Evolutionary conservation across 1,284 basidiomycete species (phyloP), one percentile per base, ranked within the genome.

Genomic region (Trichosporon ovoides): DNA sequence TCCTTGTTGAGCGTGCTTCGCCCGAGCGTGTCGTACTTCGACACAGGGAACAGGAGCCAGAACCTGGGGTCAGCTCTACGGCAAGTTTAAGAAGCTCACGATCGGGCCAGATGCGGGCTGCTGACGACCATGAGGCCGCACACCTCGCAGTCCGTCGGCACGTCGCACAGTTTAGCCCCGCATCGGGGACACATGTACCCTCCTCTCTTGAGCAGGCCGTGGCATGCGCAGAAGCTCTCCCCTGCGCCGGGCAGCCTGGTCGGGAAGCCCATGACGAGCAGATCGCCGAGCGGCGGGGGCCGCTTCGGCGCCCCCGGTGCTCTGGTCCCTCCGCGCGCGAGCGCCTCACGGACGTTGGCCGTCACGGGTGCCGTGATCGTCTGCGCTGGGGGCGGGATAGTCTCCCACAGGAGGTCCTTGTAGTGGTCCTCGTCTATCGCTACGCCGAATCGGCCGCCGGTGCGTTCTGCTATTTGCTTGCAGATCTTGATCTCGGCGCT

Each of bases 211-310:
- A 97, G 80, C 62, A 91, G 85, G 3, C 89, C 89, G 74, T 99
- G 95, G 72, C 95, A 99, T 1, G 87, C 91, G 71, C 95, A 99
- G 19, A 96, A 81, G 52, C 87, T 87, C 10, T 88, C 85, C 18
- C 87, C 85, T 0, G 89, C 87, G 0, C 87, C 87, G 0, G 89
- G 89, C n/a, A 96, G 80, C 46, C 91, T 85, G 14, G 88, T 91
- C 0, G 92, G 96, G 76, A 99, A 99, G 3, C 95, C 95, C 93
- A 99, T 98, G 81, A 96, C 88, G 86, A 99, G 94, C 38, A 99
- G 80, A 76, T 98, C 93, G 0, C 89, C 88, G 0, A 85, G 84
- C 14, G 85, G 84, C 55, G 87, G 86, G 11, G 68, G 58, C 1
- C 56, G 52, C 13, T 58, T 52, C 57, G 53, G 12, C 22, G 57